phyloP scores from a whole-genome alignment of 345 rosid genomes.

The Psidium friedrichsthalianum region DNA sequence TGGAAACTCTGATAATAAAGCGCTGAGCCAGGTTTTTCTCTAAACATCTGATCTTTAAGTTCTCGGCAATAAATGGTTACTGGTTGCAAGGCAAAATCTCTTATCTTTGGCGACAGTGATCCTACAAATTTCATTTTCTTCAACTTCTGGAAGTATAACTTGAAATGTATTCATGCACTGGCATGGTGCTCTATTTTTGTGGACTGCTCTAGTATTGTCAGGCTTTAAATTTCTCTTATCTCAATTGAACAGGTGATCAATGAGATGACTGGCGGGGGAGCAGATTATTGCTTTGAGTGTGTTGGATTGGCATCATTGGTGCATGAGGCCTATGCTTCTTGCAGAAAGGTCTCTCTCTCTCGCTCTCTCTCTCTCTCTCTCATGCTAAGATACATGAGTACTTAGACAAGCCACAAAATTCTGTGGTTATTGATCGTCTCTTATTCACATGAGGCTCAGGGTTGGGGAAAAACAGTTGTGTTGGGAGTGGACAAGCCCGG shows the following conservation, averaged over 20 bases:
- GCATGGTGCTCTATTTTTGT: background rate
- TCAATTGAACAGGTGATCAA: slow-evolving; percentile 27
- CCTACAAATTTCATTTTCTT: background rate
- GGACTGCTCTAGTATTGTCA: background rate
- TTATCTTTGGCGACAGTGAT: background rate
- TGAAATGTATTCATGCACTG: background rate
- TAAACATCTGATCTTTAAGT: background rate
- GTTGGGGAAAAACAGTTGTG: slow-evolving; percentile 85
- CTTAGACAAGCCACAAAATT: background rate
- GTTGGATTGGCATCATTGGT: slow-evolving; percentile 49
- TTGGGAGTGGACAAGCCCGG: slow-evolving; percentile 75
- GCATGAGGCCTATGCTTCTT: slow-evolving; percentile 58
- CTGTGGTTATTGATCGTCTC: background rate
- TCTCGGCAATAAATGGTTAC: background rate
- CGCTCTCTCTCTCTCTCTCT: background rate
- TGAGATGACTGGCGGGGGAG: slow-evolving; percentile 76
- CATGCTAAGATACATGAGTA: background rate
- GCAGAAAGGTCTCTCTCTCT: slow-evolving; percentile 40
- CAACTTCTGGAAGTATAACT: background rate
- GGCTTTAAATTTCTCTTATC: background rate
- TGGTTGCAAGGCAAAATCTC: background rate
- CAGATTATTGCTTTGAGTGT: slow-evolving; percentile 81
- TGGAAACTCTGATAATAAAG: slow-evolving; percentile 27
- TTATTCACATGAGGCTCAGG: slow-evolving; percentile 18
- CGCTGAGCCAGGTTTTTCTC: slow-evolving; percentile 50